Percentiles rank a stretch among this genome's conserved stretches.
These are phyloP conservation scores for Lactarius akahatsu DNA, from an alignment of 768 basidiomycete species.

Conservation along the genomic window DNA sequence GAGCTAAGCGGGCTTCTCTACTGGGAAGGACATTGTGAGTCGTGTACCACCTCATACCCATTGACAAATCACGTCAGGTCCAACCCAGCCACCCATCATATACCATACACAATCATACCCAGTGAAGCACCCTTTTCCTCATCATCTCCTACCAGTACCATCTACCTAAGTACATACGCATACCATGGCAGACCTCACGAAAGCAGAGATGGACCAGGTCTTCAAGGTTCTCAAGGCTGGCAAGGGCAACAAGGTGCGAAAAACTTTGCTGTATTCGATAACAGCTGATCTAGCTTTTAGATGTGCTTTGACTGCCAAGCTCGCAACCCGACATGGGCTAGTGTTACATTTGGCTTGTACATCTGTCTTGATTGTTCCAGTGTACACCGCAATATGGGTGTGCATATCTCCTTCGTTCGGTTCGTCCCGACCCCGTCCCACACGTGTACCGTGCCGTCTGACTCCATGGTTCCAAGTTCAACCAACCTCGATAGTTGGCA, in stretches of 20 bases:
- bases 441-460: not conserved
- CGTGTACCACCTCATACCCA: not conserved
- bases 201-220: conserved; percentile 82
- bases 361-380: conserved; percentile 98
- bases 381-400: conserved; percentile 93
- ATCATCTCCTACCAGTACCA: not conserved
- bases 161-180: not conserved
- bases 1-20: conserved; percentile 32
- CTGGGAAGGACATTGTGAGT: rapidly evolving
- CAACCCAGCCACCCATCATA: not conserved
- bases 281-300: conserved; percentile 38
- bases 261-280: not conserved
- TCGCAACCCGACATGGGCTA: conserved; percentile 97
- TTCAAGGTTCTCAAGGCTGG: conserved; percentile 81
- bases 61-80: not conserved
- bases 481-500: conserved; percentile 98
- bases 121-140: not conserved
- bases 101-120: not conserved
- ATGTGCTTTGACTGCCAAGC: conserved; percentile 94
- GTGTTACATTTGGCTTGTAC: conserved; percentile 94
- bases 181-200: conserved; percentile 71
- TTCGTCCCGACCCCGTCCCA: conserved; percentile 39
- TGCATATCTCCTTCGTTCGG: conserved; percentile 97
- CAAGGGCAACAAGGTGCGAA: conserved; percentile 80
- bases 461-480: conserved; percentile 53